phyloP scores from a whole-genome alignment of 1,284 basidiomycete species.

The Cutaneotrichosporon sp. region DNA sequence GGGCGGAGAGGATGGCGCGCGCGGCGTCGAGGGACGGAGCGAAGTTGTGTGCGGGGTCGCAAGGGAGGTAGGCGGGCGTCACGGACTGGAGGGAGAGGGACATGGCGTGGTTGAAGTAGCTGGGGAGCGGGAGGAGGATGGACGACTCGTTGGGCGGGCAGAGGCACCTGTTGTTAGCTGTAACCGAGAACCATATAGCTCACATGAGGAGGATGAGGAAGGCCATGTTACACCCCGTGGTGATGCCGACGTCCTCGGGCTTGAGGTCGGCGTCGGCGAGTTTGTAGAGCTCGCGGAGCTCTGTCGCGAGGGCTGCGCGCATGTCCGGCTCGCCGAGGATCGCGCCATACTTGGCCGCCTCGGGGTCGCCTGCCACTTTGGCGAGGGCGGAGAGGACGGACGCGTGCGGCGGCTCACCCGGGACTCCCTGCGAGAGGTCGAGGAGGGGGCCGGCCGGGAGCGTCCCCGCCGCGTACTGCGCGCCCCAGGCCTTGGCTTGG shows the following conservation, averaged over 20 bases:
- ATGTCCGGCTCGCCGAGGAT: slow-evolving; percentile 67
- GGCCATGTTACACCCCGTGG: slow-evolving; percentile 55
- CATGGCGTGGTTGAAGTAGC: slow-evolving; percentile 85
- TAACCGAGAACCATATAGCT: not conserved
- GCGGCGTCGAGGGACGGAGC: slow-evolving; percentile 57
- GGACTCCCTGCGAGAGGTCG: slow-evolving; percentile 73
- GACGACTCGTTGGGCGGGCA: slow-evolving; percentile 69
- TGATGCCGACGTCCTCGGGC: slow-evolving; percentile 33
- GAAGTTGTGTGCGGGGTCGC: slow-evolving; percentile 62
- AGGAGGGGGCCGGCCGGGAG: slow-evolving; percentile 59
- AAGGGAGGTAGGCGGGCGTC: slow-evolving; percentile 64
- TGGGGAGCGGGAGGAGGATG: slow-evolving; percentile 75
- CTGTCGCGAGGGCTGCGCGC: slow-evolving; percentile 62
- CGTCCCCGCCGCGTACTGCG: slow-evolving; percentile 55
- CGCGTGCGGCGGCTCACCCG: slow-evolving; percentile 65
- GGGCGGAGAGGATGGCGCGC: slow-evolving; percentile 25
- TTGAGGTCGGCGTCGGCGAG: slow-evolving; percentile 11
- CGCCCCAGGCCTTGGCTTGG: slow-evolving; percentile 67
- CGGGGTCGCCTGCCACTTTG: slow-evolving; percentile 56
- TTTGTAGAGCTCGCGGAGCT: slow-evolving; percentile 68
- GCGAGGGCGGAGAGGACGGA: slow-evolving; percentile 61
- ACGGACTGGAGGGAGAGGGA: slow-evolving; percentile 68
- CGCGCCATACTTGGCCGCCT: slow-evolving; percentile 63
- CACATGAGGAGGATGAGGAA: slow-evolving; percentile 42
- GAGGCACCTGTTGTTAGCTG: slow-evolving; percentile 54